Evolutionary conservation across 805 yeast genomes (phyloP), one percentile per base, ranked within the genome.

Genomic region (Tetrapisispora pingtungensis): DNA sequence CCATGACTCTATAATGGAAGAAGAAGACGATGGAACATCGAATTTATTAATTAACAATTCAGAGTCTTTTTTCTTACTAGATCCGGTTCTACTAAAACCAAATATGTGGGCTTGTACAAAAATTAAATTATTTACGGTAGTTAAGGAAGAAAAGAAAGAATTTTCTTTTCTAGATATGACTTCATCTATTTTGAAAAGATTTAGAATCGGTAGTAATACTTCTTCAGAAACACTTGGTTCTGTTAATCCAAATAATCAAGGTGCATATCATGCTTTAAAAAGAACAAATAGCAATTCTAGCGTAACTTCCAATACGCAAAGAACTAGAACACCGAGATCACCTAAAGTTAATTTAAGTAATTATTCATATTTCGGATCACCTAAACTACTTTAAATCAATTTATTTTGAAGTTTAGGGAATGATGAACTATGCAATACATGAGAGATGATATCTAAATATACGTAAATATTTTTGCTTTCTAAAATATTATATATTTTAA

Each of bases 101-200:
- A 77, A 78, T 46, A 68, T 73, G 13, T 80, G 84, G 84, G 64
- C 67, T 17, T 66, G 66, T 10, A 75, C 84, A 3, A 50, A 62
- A 15, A 62, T 80, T 15, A 67, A 57, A 49, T 66, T 80, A 39
- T 80, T 82, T 59, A 67, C 66, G 33, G 65, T 79, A 10, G 68
- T 64, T 47, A 67, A 61, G 38, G 59, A 62, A 4, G 62, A 58
- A n/a, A 62, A 62, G 28, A 67, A 61, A 33, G 70, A 65, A 45
- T 59, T 57, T 22, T 73, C 77, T 6, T 56, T 69, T 13, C 56
- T 67, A 20, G 72, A 69, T 46, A 62, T 69, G 59, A 62, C 66
- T 5, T 67, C 68, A 10, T 59, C 62, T 7, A 48, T 70, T 40
- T 52, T 70, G 54, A 67, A 58, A 41, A 60, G 63, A 42, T 61